Evolutionary conservation across 83 land plant species (phyloP).

Genomic region (Thuja plicata): DNA sequence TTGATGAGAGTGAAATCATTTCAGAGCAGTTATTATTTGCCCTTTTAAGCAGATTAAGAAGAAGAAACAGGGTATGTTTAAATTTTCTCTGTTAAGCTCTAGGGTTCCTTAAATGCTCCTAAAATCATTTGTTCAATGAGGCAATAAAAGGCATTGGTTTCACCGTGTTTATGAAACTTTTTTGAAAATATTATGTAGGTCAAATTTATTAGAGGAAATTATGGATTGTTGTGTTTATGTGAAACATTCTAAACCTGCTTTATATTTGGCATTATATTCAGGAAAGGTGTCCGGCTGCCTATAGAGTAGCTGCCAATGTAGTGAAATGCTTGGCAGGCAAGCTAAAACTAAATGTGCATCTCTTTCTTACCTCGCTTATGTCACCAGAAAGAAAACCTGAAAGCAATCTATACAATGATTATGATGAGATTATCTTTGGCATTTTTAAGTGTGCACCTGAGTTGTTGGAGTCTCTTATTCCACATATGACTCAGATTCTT

Average conservation of each 20-base stretch:
- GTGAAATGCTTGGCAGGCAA: constrained; percentile 69
- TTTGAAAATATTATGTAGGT: neutral
- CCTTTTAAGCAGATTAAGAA: constrained; percentile 44
- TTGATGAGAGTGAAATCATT: constrained; percentile 75
- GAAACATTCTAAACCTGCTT: neutral
- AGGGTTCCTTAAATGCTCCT: neutral
- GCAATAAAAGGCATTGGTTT: neutral
- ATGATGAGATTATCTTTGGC: constrained; percentile 83
- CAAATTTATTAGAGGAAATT: neutral
- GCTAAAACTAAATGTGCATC: constrained; percentile 75
- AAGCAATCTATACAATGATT: constrained; percentile 46
- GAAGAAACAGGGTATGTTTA: constrained; percentile 42
- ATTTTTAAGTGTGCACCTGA: constrained; percentile 82
- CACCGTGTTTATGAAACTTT: neutral
- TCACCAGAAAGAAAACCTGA: constrained; percentile 49
- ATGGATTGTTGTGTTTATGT: neutral
- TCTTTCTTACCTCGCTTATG: constrained; percentile 74
- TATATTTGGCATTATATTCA: constrained; percentile 20
- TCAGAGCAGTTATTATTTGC: constrained; percentile 35
- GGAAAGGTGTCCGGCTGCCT: constrained; percentile 72
- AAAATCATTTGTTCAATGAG: neutral
- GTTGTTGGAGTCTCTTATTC: constrained; percentile 63
- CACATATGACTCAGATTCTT: constrained; percentile 72
- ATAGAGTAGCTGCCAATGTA: constrained; percentile 81
- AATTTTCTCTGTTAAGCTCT: neutral